A percentile compares a stretch with the other conserved stretches of the same genome.
Conservation (phyloP, 2,329 filamentous ascomycete genomes). For the Venturia carpophila region DNA sequence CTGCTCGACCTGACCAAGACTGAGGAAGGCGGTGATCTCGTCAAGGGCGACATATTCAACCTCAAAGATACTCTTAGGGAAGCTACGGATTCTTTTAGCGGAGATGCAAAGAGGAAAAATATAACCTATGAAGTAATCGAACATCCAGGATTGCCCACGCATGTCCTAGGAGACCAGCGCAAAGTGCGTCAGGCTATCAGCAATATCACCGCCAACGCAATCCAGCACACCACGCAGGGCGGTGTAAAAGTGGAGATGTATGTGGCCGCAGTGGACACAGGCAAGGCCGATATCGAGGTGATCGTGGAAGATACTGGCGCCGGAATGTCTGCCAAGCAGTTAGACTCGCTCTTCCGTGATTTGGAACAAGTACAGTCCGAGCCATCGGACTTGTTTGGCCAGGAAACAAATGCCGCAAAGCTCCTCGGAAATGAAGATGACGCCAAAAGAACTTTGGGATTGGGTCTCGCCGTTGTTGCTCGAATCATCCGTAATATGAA, state of each 20-base stretch:
- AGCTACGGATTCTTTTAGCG: conserved; percentile 64
- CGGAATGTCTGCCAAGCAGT: conserved; percentile 51
- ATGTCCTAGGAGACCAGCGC: conserved; percentile 70
- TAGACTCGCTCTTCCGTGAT: conserved; percentile 55
- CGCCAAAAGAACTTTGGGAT: conserved; percentile 51
- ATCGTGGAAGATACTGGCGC: conserved; percentile 66
- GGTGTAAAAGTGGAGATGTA: conserved; percentile 64
- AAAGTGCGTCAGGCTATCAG: conserved; percentile 74
- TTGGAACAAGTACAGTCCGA: conserved; percentile 57
- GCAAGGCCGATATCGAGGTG: conserved; percentile 61
- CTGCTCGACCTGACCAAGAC: conserved; percentile 81
- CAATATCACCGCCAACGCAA: conserved; percentile 77
- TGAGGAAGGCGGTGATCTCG: conserved; percentile 68
- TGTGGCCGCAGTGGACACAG: conserved; percentile 41
- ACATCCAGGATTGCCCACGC: conserved; percentile 59
- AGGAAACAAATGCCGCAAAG: conserved; percentile 24
- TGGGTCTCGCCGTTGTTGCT: conserved; percentile 83
- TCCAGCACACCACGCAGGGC: conserved; percentile 66
- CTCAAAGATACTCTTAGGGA: conserved; percentile 64
- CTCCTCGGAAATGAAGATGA: conserved; percentile 25
- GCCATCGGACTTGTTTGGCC: conserved; percentile 38
- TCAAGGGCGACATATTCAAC: conserved; percentile 76
- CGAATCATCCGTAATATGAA: conserved; percentile 85
- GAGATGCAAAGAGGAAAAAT: conserved; percentile 67
- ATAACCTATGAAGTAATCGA: conserved; percentile 62